phyloP scores from a whole-genome alignment of 345 rosid species.

The Eucalyptus cladocalyx region DNA sequence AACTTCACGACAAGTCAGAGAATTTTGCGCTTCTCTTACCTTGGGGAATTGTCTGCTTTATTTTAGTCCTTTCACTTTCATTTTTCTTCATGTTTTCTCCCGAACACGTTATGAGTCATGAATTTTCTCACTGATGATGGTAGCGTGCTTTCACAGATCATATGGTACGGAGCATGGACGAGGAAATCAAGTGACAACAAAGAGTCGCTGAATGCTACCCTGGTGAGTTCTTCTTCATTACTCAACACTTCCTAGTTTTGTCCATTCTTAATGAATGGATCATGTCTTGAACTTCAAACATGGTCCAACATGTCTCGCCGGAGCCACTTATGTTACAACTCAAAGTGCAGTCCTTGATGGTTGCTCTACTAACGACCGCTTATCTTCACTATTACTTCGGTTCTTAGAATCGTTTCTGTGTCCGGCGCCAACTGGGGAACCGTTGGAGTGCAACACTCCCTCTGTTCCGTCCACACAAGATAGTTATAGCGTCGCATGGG shows the following conservation, averaged over 20 bases:
- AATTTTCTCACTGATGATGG: neutral
- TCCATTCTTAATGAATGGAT: neutral
- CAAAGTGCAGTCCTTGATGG: neutral
- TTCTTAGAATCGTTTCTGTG: neutral
- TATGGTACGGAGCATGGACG: constrained; percentile 61
- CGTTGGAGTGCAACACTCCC: neutral
- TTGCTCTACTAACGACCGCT: neutral
- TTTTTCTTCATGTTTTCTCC: neutral
- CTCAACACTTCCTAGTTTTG: neutral
- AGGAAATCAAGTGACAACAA: constrained; percentile 34
- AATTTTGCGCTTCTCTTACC: neutral
- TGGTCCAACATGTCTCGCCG: neutral
- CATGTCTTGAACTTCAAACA: neutral
- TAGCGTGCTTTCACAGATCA: constrained; percentile 12
- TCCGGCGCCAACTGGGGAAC: neutral
- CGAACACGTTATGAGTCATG: neutral
- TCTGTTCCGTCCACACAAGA: neutral
- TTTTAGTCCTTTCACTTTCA: neutral
- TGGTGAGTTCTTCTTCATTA: constrained; percentile 15
- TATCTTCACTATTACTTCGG: neutral
- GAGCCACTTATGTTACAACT: neutral
- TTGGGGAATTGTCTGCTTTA: neutral
- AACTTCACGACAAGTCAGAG: neutral
- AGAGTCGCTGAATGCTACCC: constrained; percentile 11
- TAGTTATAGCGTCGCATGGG: neutral